phyloP scores from a whole-genome alignment of 495 filamentous ascomycete species.

The Hypoxylon rickii region DNA sequence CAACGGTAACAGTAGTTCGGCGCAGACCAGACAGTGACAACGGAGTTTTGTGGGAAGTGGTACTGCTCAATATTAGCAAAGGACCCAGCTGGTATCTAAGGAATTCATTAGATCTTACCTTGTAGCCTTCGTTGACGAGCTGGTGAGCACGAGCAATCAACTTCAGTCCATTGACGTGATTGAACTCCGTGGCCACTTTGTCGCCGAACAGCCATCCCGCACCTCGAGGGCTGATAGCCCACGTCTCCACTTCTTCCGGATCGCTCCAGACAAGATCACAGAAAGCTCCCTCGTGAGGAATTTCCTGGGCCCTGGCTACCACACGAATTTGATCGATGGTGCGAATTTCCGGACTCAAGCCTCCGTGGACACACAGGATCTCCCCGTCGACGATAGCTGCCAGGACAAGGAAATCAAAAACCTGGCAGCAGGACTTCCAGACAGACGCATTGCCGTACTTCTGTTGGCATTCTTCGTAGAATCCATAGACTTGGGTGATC shows the following conservation, averaged over 20 bases:
- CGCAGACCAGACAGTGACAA: conserved; percentile 98
- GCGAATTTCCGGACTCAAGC: conserved; percentile 93
- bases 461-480: conserved; percentile 97
- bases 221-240: conserved; percentile 92
- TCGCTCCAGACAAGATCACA: conserved; percentile 99
- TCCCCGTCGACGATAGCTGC: conserved; percentile 97
- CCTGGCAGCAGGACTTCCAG: conserved; percentile 99
- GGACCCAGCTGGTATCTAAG: background rate
- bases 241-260: conserved; percentile 96
- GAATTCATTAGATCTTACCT: conserved; percentile 60
- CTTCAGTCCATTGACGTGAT: conserved; percentile 94
- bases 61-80: conserved; percentile 57
- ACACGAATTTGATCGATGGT: conserved; percentile 98
- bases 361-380: conserved; percentile 95
- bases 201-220: conserved; percentile 98
- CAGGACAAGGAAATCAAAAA: conserved; percentile 96
- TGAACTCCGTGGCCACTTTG: conserved; percentile 98
- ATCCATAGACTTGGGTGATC: conserved; percentile 98
- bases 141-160: conserved; percentile 96
- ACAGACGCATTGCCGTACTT: conserved; percentile 98
- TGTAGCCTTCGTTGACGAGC: conserved; percentile 97
- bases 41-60: conserved; percentile 92
- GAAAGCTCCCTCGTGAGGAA: conserved; percentile 97
- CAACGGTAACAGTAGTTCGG: conserved; percentile 99
- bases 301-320: conserved; percentile 94